phyloP scores from a whole-genome alignment of 2,329 filamentous ascomycete species.

The Fusarium nurragi region DNA sequence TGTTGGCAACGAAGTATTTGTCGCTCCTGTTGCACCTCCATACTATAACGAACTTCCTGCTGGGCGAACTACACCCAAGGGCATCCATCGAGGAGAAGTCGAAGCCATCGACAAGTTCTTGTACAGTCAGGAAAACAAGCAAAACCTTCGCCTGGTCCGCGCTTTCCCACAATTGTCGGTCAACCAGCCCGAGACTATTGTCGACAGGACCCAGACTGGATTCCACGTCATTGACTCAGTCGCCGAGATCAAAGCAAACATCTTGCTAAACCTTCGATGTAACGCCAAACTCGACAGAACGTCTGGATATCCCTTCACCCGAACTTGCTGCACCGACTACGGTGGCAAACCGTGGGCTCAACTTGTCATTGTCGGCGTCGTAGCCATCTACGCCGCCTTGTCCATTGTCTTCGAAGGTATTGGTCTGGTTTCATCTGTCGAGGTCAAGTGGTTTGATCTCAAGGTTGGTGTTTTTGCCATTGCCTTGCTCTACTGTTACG shows the following conservation, averaged over 20 bases:
- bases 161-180: constrained; percentile 35
- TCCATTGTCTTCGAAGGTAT: constrained; percentile 35
- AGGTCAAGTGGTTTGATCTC: constrained; percentile 33
- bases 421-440: constrained; percentile 22
- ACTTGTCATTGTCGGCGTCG: constrained; percentile 35
- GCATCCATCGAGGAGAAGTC: constrained; percentile 37
- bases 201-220: constrained; percentile 38
- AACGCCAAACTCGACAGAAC: constrained; percentile 51
- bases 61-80: constrained; percentile 27
- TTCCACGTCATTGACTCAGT: constrained; percentile 48
- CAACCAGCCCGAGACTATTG: constrained; percentile 33
- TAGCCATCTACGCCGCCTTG: constrained; percentile 22
- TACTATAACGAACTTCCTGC: constrained; percentile 34
- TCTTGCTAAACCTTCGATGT: constrained; percentile 65
- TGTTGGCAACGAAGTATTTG: constrained; percentile 44
- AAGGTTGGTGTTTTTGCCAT: constrained; percentile 42
- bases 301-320: constrained; percentile 55
- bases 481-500: constrained; percentile 43
- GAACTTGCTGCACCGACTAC: constrained; percentile 64
- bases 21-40: constrained; percentile 43
- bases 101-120: constrained; percentile 39
- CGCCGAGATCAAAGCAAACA: constrained; percentile 48
- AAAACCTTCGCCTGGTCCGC: constrained; percentile 34
- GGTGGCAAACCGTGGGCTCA: constrained; percentile 38
- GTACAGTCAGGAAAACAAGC: constrained; percentile 12